Base-by-base conservation (phyloP, 495 filamentous ascomycete genomes). In the Aspergillus hancockii region DNA sequence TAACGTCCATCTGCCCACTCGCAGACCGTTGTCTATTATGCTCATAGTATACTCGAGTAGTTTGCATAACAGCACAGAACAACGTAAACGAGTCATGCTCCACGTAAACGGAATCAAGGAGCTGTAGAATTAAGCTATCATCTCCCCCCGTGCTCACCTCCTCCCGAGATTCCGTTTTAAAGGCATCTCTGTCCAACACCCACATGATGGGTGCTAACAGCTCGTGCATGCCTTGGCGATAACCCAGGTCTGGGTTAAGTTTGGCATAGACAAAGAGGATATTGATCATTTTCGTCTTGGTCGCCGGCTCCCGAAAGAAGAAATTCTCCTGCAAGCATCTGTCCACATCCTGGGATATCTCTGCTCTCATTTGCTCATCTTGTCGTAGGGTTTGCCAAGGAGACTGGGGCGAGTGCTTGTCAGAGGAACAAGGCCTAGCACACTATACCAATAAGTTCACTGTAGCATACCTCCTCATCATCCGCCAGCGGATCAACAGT, bases 151-250 rank as follows among this genome's bases (percentile, higher is more conserved):
- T 50, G 19, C 62, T 61, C 14, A 52, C 34, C 4, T 54, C 57
- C 21, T 68, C 65, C 1, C 60, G 52, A 2, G 67, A 63, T 21
- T 81, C 67, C 0, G 65, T 63, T n/a, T 82, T 75, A 32, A 95
- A 77, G 8, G 95, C 88, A 72, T 98, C 94, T 58, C 86, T 81
- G 54, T 91, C 87, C 13, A 98, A 77, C 10, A 91, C 90, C 86
- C 92, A 96, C 10, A 98, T 75, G 30, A 98, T 86, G 4, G 95
- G 93, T 0, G 93, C 94, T 19, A 97, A 79, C 22, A 98, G 71
- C 71, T 98, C 94, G 68, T 98, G 94, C 92, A 98, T 98, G 18
- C 94, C 94, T 75, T 98, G 94, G 25, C 95, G 85, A 65, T 98
- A 98, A 18, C 92, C 88, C 45, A 93, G 78, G 63, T 89, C 88